Percentiles rank a stretch among this genome's conserved stretches.
Conservation (phyloP, 305 asterid species). For the Ajuga reptans region DNA sequence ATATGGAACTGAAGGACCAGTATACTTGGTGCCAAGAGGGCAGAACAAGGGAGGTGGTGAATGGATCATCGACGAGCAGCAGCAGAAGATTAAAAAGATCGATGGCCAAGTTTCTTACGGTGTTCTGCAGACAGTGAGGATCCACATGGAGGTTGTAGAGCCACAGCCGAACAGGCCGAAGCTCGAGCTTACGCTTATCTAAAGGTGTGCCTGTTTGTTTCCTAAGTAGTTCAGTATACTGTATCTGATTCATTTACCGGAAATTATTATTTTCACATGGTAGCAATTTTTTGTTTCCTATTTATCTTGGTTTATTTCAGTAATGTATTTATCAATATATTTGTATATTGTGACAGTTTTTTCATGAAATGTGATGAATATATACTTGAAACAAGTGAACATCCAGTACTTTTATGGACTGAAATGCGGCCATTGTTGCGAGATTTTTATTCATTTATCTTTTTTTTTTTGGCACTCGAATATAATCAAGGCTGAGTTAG, state of each 20-base stretch:
- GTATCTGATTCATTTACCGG: not conserved
- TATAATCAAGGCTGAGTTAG: no score
- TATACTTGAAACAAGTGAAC: no score
- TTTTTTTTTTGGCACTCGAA: no score
- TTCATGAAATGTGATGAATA: no score
- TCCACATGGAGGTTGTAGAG: slow-evolving; percentile 87
- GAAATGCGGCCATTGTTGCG: no score
- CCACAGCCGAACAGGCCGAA: slow-evolving; percentile 93
- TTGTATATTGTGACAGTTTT: not conserved
- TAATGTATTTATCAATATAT: not conserved
- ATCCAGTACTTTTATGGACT: no score
- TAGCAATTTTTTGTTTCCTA: not conserved
- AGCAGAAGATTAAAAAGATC: slow-evolving; percentile 57
- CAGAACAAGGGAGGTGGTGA: slow-evolving; percentile 61
- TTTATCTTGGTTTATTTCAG: not conserved
- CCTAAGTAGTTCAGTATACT: not conserved
- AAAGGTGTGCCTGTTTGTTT: not conserved
- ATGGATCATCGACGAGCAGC: slow-evolving; percentile 75
- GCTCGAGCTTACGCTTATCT: slow-evolving; percentile 66
- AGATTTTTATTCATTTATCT: no score
- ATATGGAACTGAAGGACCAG: slow-evolving; percentile 96
- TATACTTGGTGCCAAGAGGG: slow-evolving; percentile 50
- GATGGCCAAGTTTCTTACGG: slow-evolving; percentile 57
- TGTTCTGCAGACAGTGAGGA: slow-evolving; percentile 63
- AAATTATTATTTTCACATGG: not conserved